Base-by-base conservation (phyloP, 2,329 filamentous ascomycete genomes). In the Monilinia laxa region DNA sequence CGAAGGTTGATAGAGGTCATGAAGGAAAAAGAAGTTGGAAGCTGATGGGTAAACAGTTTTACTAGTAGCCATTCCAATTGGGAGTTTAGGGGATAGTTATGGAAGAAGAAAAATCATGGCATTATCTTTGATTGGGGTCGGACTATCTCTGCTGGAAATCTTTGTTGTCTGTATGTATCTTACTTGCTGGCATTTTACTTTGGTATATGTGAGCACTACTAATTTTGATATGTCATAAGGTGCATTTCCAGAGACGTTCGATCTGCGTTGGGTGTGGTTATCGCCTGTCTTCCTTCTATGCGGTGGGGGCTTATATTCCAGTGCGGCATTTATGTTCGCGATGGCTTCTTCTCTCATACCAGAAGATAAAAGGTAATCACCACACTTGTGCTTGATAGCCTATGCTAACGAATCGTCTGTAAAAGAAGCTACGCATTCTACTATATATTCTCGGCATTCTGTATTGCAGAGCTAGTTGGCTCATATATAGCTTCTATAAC, bases 371-470 rank as follows among this genome's bases (percentile, higher is more conserved):
- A 73, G 74, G 73, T 69, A 67, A 31, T 35, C 5, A 7, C 23
- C 9, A 35, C 31, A 6, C 16, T 23, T 23, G 49, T 42, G 40
- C 12, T 12, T 7, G 16, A 42, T 16, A 11, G 40, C 40, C 16
- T 2, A 42, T 7, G 40, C 35, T 45, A 12, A 52, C 20, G 2
- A 23, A 16, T 18, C 56, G 18, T 20, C 12, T 62, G 1, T 42
- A 18, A 9, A 23, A 75, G 74, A 65, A 75, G 74, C 54, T 69
- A 73, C 63, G 71, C 70, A 1, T 76, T 75, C 56, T 76, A 76
- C 40, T 75, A 75, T 51, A 75, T 76, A 51, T 76, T 75, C 54
- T 75, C 75, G 11, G 73, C 75, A 31, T 76, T 74, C 52, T 76
- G 75, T 54, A 64, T 73, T 35, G 74, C 74, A 1, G 75, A 76